Percentiles rank a stretch among this genome's conserved stretches.
These are phyloP conservation scores for Penicillium sp. DNA, from an alignment of 2,329 filamentous ascomycete genomes.

Conservation along the genomic window DNA sequence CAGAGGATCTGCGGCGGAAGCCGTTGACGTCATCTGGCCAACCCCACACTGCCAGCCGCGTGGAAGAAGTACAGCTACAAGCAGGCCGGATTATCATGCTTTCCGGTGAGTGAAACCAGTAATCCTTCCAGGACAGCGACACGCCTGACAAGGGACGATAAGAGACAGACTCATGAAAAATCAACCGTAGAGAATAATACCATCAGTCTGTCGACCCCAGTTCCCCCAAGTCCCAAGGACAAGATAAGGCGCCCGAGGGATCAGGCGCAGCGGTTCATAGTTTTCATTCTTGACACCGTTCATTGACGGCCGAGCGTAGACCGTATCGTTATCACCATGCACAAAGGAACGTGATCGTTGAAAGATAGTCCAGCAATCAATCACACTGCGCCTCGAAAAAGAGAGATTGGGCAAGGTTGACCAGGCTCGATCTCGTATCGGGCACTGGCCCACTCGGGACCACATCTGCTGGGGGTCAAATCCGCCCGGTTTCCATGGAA, in stretches of 20 bases:
- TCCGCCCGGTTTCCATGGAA: slow-evolving; percentile 6
- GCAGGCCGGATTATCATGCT: too few species aligned
- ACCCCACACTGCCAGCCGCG: slow-evolving; percentile 3
- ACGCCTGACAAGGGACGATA: not conserved
- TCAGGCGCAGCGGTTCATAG: slow-evolving; percentile 1
- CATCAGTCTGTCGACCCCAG: not conserved
- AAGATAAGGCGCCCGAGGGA: not conserved
- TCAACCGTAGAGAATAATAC: not conserved
- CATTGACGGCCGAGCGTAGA: not conserved
- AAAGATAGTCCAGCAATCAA: not conserved
- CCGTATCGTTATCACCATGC: not conserved
- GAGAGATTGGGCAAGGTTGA: not conserved
- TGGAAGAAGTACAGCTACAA: not conserved
- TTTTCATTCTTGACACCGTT: not conserved
- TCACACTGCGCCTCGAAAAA: not conserved
- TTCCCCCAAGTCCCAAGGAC: not conserved
- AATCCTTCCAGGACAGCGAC: not conserved
- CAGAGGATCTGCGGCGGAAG: not conserved
- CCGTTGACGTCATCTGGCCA: slow-evolving; percentile 1
- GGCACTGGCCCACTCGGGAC: slow-evolving; percentile 4
- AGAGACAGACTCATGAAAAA: not conserved
- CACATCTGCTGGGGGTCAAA: not conserved
- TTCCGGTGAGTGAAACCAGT: not conserved
- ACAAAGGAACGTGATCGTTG: slow-evolving; percentile 3
- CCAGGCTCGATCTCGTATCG: not conserved